phyloP scores from a whole-genome alignment of 306 rosid species.

The Purshia tridentata region DNA sequence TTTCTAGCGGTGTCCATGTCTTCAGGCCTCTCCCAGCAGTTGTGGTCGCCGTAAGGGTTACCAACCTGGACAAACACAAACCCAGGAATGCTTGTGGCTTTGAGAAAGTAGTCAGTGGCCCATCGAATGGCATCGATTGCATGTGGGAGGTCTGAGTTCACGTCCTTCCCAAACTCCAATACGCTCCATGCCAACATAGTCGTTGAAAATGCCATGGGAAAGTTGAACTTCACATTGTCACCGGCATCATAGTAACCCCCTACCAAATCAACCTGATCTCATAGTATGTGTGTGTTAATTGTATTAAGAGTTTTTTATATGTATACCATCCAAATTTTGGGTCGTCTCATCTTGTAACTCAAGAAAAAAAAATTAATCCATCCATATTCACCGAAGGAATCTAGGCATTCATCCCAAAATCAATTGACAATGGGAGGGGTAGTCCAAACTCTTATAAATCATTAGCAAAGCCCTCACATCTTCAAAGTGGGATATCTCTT shows the following conservation, averaged over 20 bases:
- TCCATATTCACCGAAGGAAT: too few species aligned
- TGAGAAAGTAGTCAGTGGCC: slow-evolving; percentile 24
- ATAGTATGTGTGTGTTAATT: not conserved
- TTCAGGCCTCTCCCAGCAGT: slow-evolving; percentile 26
- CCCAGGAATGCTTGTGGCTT: slow-evolving; percentile 26
- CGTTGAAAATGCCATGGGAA: slow-evolving; percentile 28
- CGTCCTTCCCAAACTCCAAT: slow-evolving; percentile 18
- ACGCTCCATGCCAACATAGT: slow-evolving; percentile 25
- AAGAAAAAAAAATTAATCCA: too few species aligned
- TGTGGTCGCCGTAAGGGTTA: slow-evolving; percentile 18
- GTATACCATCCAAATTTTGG: too few species aligned
- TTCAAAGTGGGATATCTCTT: too few species aligned
- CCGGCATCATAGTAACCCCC: slow-evolving; percentile 27
- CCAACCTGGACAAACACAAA: slow-evolving; percentile 22
- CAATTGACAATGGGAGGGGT: too few species aligned
- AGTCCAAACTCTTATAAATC: too few species aligned
- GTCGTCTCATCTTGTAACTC: too few species aligned
- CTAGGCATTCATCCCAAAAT: too few species aligned
- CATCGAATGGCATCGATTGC: slow-evolving; percentile 20
- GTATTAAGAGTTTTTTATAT: too few species aligned
- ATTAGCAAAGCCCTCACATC: too few species aligned
- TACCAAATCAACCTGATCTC: slow-evolving; percentile 20
- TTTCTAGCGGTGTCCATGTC: slow-evolving; percentile 24
- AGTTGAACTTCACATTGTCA: slow-evolving; percentile 28
- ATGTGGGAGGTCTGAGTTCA: slow-evolving; percentile 16